A percentile compares a stretch with the other conserved stretches of the same genome.
Evolutionary conservation across 208 protist genomes (phyloP).

Genomic region (Leishmania guyanensis): DNA sequence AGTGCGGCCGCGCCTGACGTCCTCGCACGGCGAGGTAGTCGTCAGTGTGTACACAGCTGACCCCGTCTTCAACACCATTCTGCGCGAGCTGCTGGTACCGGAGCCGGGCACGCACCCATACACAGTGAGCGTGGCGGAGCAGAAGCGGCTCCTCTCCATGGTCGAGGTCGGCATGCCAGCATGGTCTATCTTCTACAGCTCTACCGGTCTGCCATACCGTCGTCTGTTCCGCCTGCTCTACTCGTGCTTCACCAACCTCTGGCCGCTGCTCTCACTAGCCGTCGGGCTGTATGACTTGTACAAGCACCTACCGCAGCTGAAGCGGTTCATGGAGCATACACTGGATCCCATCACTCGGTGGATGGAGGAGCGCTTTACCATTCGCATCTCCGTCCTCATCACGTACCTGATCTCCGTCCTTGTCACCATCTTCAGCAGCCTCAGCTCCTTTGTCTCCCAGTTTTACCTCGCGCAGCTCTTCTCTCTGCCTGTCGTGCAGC

Average conservation of each 20-base stretch:
- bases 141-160: conserved; percentile 70
- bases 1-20: conserved; percentile 33
- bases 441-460: conserved; percentile 61
- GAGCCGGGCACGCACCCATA: conserved; percentile 67
- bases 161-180: conserved; percentile 82
- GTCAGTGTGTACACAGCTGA: conserved; percentile 76
- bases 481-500: conserved; percentile 33
- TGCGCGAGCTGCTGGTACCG: conserved; percentile 76
- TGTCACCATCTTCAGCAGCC: conserved; percentile 53
- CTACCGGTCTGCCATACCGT: conserved; percentile 64
- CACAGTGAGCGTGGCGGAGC: conserved; percentile 47
- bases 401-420: conserved; percentile 78
- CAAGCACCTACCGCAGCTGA: conserved; percentile 79
- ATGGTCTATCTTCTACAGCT: conserved; percentile 71
- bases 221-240: conserved; percentile 59
- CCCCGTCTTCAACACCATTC: conserved; percentile 69
- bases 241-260: conserved; percentile 67
- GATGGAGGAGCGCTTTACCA: conserved; percentile 63
- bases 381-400: conserved; percentile 76
- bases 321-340: conserved; percentile 55
- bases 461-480: conserved; percentile 61
- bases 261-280: conserved; percentile 72
- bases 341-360: conserved; percentile 61
- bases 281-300: conserved; percentile 86
- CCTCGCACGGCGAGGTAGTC: conserved; percentile 61